Evolutionary conservation across 2,329 filamentous ascomycete species (phyloP).

Genomic region (Verticillium alfalfae): DNA sequence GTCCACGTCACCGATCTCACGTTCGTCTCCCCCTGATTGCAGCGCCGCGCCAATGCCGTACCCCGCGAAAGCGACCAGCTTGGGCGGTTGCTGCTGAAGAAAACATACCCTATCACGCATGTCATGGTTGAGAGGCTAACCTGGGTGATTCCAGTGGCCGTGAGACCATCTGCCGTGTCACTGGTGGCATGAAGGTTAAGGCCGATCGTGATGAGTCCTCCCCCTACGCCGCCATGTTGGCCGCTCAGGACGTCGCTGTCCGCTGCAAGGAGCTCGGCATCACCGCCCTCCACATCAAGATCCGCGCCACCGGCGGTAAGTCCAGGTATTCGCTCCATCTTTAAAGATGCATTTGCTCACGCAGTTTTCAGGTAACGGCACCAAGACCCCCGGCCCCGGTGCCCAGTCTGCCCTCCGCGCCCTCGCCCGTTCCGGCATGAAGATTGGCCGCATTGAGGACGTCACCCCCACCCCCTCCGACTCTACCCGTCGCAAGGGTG

Average conservation of each 20-base stretch:
- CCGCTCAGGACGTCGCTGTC: slow-evolving; percentile 93
- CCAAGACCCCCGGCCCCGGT: slow-evolving; percentile 99
- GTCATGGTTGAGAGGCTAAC: slow-evolving; percentile 47
- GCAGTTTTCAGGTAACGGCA: slow-evolving; percentile 71
- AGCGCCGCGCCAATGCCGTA: background rate
- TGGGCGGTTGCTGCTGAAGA: slow-evolving; percentile 4
- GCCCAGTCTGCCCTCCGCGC: slow-evolving; percentile 98
- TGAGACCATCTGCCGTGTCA: slow-evolving; percentile 99
- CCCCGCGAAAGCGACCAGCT: background rate
- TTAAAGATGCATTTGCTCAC: background rate
- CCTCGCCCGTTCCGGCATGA: slow-evolving; percentile 98
- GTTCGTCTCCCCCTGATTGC: slow-evolving; percentile 44
- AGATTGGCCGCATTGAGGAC: slow-evolving; percentile 99
- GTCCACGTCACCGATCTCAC: slow-evolving; percentile 99
- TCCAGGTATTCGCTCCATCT: slow-evolving; percentile 26
- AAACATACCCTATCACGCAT: background rate
- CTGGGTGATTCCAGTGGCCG: slow-evolving; percentile 81
- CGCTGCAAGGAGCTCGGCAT: slow-evolving; percentile 70
- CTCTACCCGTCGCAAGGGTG: slow-evolving; percentile 99
- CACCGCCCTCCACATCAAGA: slow-evolving; percentile 99
- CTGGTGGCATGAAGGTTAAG: slow-evolving; percentile 99
- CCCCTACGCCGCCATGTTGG: slow-evolving; percentile 99
- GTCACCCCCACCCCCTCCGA: slow-evolving; percentile 98
- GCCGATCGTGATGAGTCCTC: slow-evolving; percentile 99
- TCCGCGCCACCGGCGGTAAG: slow-evolving; percentile 95